These are phyloP conservation scores for Xylaria sp. DNA, from an alignment of 2,329 filamentous ascomycete genomes.

Conservation along the genomic window DNA sequence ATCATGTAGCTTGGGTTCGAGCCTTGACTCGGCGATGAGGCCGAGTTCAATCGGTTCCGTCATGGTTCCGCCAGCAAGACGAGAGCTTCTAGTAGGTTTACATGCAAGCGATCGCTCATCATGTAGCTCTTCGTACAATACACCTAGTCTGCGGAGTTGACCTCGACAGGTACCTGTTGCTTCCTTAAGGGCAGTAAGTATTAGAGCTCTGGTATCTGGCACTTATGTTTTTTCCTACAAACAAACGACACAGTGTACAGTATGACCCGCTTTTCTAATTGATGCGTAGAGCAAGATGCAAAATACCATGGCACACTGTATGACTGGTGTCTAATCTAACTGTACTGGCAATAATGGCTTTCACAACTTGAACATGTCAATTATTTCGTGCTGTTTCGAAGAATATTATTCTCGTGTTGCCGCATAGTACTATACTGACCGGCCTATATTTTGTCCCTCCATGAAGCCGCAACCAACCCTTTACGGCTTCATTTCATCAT, in stretches of 20 bases:
- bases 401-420: conserved; percentile 16
- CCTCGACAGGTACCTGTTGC: not conserved
- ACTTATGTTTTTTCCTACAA: conserved; percentile 2
- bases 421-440: conserved; percentile 12
- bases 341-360: not conserved
- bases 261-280: conserved; percentile 41
- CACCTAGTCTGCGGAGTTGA: not conserved
- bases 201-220: conserved; percentile 4
- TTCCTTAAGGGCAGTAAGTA: not conserved
- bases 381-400: not conserved
- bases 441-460: not conserved
- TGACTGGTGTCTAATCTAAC: not conserved
- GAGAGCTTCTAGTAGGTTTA: conserved; percentile 25
- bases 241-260: conserved; percentile 17
- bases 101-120: conserved; percentile 36
- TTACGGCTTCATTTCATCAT: conserved; percentile 4
- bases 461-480: conserved; percentile 1
- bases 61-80: conserved; percentile 40
- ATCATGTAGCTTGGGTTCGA: conserved; percentile 64
- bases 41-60: conserved; percentile 52
- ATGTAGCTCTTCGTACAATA: conserved; percentile 23
- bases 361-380: not conserved
- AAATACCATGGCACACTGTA: not conserved
- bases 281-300: not conserved
- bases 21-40: conserved; percentile 66